phyloP scores from a whole-genome alignment of 2,329 filamentous ascomycete genomes.

The Ophiocordyceps camponoti-floridani region DNA sequence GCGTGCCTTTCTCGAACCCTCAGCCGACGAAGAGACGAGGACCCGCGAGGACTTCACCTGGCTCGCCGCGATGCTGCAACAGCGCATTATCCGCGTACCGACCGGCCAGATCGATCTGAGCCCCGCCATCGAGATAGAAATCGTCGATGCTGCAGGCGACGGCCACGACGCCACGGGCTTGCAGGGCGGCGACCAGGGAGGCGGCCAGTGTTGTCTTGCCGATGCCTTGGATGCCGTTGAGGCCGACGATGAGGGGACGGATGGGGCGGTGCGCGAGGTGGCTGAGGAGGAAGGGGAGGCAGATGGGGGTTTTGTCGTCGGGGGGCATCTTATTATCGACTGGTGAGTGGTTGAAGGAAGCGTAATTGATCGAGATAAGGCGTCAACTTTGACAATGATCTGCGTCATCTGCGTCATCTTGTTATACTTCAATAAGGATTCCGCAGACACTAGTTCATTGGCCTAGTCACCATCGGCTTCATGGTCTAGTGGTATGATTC shows the following conservation, averaged over 20 bases:
- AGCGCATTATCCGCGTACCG: slow-evolving; percentile 54
- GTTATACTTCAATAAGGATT: too few species aligned
- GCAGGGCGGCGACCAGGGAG: slow-evolving; percentile 43
- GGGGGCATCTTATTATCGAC: too few species aligned
- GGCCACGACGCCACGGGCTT: slow-evolving; percentile 38
- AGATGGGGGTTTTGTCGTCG: slow-evolving; percentile 64
- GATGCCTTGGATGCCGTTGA: slow-evolving; percentile 82
- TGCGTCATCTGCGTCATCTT: too few species aligned
- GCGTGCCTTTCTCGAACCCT: slow-evolving; percentile 28
- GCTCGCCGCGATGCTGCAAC: slow-evolving; percentile 67
- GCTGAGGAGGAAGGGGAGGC: slow-evolving; percentile 59
- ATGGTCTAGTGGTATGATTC: slow-evolving; percentile 12
- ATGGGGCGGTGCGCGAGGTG: slow-evolving; percentile 19
- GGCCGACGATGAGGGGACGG: slow-evolving; percentile 61
- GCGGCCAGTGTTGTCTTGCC: slow-evolving; percentile 81
- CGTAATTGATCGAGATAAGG: too few species aligned
- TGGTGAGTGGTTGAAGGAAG: slow-evolving; percentile 16
- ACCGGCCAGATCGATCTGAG: slow-evolving; percentile 47
- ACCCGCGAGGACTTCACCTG: slow-evolving; percentile 24
- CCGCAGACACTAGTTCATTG: too few species aligned
- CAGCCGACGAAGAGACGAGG: not conserved
- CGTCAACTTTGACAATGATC: too few species aligned
- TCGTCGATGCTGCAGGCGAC: slow-evolving; percentile 75
- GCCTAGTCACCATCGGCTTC: not conserved
- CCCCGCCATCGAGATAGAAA: slow-evolving; percentile 60